Conservation (phyloP, 345 rosid genomes). For the Abelmoschus esculentus region DNA sequence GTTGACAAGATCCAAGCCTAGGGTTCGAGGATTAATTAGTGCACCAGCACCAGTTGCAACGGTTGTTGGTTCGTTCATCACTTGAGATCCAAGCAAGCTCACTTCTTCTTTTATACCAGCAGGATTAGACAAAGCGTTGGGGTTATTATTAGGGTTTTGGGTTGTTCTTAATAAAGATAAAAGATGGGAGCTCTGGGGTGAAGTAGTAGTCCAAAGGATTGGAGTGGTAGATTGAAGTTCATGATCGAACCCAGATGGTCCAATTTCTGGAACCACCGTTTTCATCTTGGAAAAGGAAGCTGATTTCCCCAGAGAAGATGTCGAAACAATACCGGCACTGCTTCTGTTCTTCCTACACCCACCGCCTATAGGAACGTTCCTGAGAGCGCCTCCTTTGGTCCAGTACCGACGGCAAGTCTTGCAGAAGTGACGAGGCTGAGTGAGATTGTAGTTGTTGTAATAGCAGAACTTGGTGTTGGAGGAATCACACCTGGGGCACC, state of each 20-base stretch:
- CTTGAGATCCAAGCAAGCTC: conserved; percentile 31
- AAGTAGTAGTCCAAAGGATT: conserved; percentile 29
- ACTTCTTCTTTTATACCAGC: conserved; percentile 35
- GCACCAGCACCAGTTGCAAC: conserved; percentile 6
- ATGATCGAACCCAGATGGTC: conserved; percentile 36
- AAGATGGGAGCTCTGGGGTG: conserved; percentile 47
- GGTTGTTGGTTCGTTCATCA: conserved; percentile 25
- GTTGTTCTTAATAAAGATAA: conserved; percentile 41
- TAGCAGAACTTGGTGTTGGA: conserved; percentile 75
- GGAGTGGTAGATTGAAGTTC: conserved; percentile 34
- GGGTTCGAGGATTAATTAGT: conserved; percentile 21
- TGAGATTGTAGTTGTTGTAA: conserved; percentile 76
- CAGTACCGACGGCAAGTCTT: conserved; percentile 81
- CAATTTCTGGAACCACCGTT: conserved; percentile 37
- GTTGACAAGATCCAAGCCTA: conserved; percentile 33
- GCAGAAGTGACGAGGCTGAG: conserved; percentile 84
- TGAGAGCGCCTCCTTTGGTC: conserved; percentile 72
- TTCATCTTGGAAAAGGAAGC: conserved; percentile 29
- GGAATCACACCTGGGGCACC: conserved; percentile 71
- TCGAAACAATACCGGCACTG: conserved; percentile 18
- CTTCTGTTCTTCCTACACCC: conserved; percentile 66
- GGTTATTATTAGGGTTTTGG: conserved; percentile 55
- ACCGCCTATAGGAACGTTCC: conserved; percentile 74
- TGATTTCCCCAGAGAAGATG: conserved; percentile 27
- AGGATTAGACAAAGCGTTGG: conserved; percentile 18